Base-by-base conservation (phyloP, 139 green algal species). In the Microglena sp. region DNA sequence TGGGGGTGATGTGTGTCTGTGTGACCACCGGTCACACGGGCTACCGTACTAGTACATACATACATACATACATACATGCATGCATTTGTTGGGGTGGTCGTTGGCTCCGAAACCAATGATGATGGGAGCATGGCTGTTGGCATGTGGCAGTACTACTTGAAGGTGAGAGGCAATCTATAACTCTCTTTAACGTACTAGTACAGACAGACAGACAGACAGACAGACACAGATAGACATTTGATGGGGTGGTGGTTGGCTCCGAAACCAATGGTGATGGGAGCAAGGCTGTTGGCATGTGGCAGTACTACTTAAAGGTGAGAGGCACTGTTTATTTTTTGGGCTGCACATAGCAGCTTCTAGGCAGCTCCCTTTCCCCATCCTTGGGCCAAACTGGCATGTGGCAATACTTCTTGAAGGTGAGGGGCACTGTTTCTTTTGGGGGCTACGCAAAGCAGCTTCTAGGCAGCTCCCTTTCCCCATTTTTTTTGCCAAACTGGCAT, bases 261-360 rank as follows among this genome's bases (percentile, higher is more conserved):
- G n/a, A n/a, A n/a, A n/a, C n/a, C n/a, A n/a, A n/a, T n/a, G n/a
- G 58, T 29, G 35, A 15, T 60, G 44, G 56, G 11, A 1, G 36
- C 22, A 22, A 57, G 4, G 70, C 29, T 27, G 81, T 75, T 18
- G 92, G 89, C 66, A 89, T 93, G 84, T 96, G 83, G 73, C 91
- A 98, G 66, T 99, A 98, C 71, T 97, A 96, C 68, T 74, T 97
- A 1, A 99, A 97, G 79, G 88, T 92, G 26, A n/a, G n/a, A n/a
- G n/a, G n/a, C n/a, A n/a, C n/a, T n/a, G n/a, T n/a, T n/a, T n/a
- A n/a, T n/a, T n/a, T n/a, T n/a, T n/a, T n/a, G n/a, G n/a, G n/a
- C n/a, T n/a, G n/a, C n/a, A n/a, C n/a, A n/a, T n/a, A n/a, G n/a
- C n/a, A n/a, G n/a, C n/a, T n/a, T n/a, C n/a, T n/a, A n/a, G n/a